Evolutionary conservation across 371 early-diverging fungal species (phyloP), one percentile per base, ranked within the genome.

Genomic region (Circinella minor): DNA sequence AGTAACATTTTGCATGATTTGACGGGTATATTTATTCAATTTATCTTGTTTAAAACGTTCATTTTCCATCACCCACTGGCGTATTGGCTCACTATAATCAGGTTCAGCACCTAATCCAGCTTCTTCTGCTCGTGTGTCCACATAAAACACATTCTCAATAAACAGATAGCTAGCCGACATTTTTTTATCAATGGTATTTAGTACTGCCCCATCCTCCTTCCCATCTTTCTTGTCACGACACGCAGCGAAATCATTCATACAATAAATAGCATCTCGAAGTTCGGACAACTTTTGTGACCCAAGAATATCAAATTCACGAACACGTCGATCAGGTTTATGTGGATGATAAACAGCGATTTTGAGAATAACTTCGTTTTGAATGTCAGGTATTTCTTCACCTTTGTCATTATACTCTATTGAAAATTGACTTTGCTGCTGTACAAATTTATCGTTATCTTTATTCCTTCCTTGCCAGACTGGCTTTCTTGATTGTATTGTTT

Each of bases 221-320:
- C 55, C 17, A 11, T 59, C 66, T 36, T 67, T 60, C 7, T 47
- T 67, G 57, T 74, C 67, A 15, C 65, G 47, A 20, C 72, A 57
- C 3, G 9, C 13, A 4, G 55, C 34, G 60, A 81, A 75, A 18
- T 79, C 82, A 14, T 67, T 65, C 4, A 73, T 62, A 71, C 89
- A 89, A 55, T 78, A 75, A 27, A 89, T 70, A 7, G 76, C 72
- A 65, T 87, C 86, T 38, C 88, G 79, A 17, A 89, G 59, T n/a
- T 65, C 76, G 2, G 81, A 63, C 14, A 89, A 39, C 0, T 68
- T 65, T 36, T 86, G 83, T 1, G 75, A 77, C 1, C 89, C 86
- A 38, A 86, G 66, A 2, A 87, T 65, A n/a, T 78, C 74, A 46
- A 84, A 82, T 57, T 85, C 84, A 63, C 84, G 86, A 61, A 75